These are phyloP conservation scores for Chaetoceros muelleri DNA, from an alignment of 108 stramenopile genomes.

Conservation along the genomic window DNA sequence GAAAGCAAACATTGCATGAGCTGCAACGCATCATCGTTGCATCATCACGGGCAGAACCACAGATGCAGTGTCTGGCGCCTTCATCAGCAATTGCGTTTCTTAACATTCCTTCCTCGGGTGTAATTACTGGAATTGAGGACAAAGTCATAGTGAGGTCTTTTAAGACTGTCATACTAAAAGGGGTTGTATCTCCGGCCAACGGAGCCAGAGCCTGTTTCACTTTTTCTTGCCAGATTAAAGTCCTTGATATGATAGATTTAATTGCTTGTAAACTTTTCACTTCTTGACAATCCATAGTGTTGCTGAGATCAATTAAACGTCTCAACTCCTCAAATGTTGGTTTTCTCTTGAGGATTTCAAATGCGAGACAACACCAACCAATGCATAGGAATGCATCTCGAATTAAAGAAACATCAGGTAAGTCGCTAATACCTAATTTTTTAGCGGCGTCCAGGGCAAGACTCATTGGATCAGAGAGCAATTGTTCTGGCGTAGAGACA, in stretches of 20 bases:
- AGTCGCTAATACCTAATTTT: conserved; percentile 32
- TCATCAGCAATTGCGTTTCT: conserved; percentile 49
- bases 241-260: conserved; percentile 41
- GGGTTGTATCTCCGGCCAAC: conserved; percentile 29
- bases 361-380: conserved; percentile 46
- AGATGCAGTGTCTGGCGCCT: conserved; percentile 49
- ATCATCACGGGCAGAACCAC: conserved; percentile 77
- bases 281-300: conserved; percentile 41
- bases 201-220: conserved; percentile 42
- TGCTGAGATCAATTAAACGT: conserved; percentile 27
- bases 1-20: conserved; percentile 78
- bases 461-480: conserved; percentile 29
- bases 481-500: too few species aligned
- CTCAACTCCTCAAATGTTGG: conserved; percentile 38
- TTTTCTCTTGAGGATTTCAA: conserved; percentile 30
- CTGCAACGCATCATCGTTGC: conserved; percentile 81
- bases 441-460: conserved; percentile 29
- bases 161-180: conserved; percentile 28
- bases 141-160: conserved; percentile 25
- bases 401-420: conserved; percentile 41
- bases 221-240: conserved; percentile 44
- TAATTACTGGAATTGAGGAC: conserved; percentile 32
- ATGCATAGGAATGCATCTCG: conserved; percentile 45
- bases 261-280: conserved; percentile 52
- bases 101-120: conserved; percentile 36